A percentile compares a stretch with the other conserved stretches of the same genome.
These are phyloP conservation scores for Rhynchosporium secalis DNA, from an alignment of 2,329 filamentous ascomycete species.

Conservation along the genomic window DNA sequence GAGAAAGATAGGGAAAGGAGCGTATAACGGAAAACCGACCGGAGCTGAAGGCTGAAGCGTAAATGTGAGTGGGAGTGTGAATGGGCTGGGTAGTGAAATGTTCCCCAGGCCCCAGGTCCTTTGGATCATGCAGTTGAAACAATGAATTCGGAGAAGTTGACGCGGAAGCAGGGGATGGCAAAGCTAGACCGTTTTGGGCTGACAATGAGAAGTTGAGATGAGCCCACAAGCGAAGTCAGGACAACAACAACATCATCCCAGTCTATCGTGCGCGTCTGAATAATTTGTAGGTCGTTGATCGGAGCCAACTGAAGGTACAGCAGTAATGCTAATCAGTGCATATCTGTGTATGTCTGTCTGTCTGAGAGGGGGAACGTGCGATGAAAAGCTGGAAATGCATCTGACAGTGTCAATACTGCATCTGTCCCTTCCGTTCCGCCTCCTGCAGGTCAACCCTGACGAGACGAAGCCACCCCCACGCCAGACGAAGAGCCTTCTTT, in stretches of 20 bases:
- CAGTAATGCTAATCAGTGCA: background rate
- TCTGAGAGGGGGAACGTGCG: background rate
- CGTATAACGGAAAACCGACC: background rate
- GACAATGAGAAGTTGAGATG: background rate
- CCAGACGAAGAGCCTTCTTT: background rate
- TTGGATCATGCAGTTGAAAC: slow-evolving; percentile 11
- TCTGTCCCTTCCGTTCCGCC: slow-evolving; percentile 3
- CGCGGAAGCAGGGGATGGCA: background rate
- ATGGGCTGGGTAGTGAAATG: slow-evolving; percentile 6
- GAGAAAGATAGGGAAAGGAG: background rate
- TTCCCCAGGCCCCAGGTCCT: slow-evolving; percentile 3
- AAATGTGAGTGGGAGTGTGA: background rate
- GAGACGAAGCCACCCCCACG: background rate
- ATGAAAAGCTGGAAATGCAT: background rate
- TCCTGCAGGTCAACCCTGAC: slow-evolving; percentile 6
- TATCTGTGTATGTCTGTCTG: background rate
- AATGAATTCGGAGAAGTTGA: slow-evolving; percentile 7
- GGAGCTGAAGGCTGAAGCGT: background rate
- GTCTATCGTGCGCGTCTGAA: background rate
- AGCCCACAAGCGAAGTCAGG: background rate
- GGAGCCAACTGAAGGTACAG: background rate
- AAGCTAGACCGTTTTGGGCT: background rate
- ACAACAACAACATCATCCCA: background rate
- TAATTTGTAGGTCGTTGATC: background rate
- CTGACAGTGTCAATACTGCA: slow-evolving; percentile 6